Evolutionary conservation across 805 yeast species (phyloP), one percentile per base, ranked within the genome.

Genomic region (Torulaspora quercuum): DNA sequence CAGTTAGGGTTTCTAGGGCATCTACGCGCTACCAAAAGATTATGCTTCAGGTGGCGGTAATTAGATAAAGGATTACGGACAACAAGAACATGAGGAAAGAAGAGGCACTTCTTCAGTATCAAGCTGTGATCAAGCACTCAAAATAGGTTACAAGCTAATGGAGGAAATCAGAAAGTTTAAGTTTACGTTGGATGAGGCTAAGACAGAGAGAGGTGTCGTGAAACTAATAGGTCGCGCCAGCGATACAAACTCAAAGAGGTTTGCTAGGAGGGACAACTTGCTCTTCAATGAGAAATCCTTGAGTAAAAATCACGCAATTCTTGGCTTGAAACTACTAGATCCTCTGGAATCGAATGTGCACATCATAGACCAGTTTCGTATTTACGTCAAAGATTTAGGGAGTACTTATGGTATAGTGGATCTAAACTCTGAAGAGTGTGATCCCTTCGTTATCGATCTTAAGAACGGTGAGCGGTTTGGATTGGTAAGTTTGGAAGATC

Each of bases 381-480:
- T 52, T 5, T 50, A 43, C 30, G 38, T 53, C 8, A 46, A 47
- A 33, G 56, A 52, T 21, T 34, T 52, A 23, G 46, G 43, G 16
- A 46, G 51, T 18, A 29, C 50, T 3, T 45, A 48, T 29, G 56
- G 58, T 3, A 48, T 52, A 11, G 54, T 52, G 15, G 57, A 53
- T 35, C 27, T 52, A 23, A 48, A 50, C 21, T 43, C 55, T 3
- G 37, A 47, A 23, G 46, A 40, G 7, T 34, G 41, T 14, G 44
- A 43, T 21, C 42, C 45, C 9, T 42, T 42, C 19, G 37, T 52
- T 2, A 45, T 54, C 7, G 57, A 54, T 33, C 38, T 54, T 26
- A 50, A 46, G 36, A 52, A 50, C 30, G 57, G 59, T 4, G 57
- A 54, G 25, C 29, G 49, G 7, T 50, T 54, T 39, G 57, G 56